Evolutionary conservation across 1,284 basidiomycete genomes (phyloP).

Genomic region (Naganishia albida): DNA sequence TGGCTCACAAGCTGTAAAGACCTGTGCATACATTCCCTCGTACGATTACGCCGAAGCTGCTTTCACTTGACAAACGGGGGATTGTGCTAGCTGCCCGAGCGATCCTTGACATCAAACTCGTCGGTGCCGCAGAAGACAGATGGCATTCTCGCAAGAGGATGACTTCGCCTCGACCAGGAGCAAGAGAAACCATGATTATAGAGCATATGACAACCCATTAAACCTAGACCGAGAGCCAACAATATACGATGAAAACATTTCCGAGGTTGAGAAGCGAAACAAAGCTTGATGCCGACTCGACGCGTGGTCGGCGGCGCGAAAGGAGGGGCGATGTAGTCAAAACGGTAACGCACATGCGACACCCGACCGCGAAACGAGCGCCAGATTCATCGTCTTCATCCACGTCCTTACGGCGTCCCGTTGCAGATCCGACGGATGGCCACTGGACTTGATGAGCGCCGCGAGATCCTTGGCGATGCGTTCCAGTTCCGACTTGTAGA

Average conservation of each 20-base stretch:
- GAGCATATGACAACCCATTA: background rate
- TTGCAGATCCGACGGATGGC: constrained; percentile 29
- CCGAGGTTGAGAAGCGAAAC: background rate
- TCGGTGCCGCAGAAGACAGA: too few relatives aligned
- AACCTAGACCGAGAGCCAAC: background rate
- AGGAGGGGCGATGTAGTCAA: constrained; percentile 13
- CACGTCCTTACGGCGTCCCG: constrained; percentile 45
- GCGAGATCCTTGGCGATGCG: constrained; percentile 38
- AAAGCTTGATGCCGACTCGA: background rate
- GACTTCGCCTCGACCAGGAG: too few relatives aligned
- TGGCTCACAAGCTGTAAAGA: too few relatives aligned
- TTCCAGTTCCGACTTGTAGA: constrained; percentile 52
- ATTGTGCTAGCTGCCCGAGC: too few relatives aligned
- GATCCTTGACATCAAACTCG: too few relatives aligned
- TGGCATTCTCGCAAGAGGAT: too few relatives aligned
- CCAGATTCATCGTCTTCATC: constrained; percentile 48
- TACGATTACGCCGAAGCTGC: too few relatives aligned
- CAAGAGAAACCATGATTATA: background rate
- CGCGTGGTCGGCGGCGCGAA: background rate
- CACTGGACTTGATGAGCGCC: constrained; percentile 19
- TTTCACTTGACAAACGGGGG: too few relatives aligned
- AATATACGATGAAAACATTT: background rate
- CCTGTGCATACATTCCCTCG: too few relatives aligned
- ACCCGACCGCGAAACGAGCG: constrained; percentile 47
- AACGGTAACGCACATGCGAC: constrained; percentile 32